A percentile compares a stretch with the other conserved stretches of the same genome.
Conservation (phyloP, 257 asterid species). For the Plantago ovata region DNA sequence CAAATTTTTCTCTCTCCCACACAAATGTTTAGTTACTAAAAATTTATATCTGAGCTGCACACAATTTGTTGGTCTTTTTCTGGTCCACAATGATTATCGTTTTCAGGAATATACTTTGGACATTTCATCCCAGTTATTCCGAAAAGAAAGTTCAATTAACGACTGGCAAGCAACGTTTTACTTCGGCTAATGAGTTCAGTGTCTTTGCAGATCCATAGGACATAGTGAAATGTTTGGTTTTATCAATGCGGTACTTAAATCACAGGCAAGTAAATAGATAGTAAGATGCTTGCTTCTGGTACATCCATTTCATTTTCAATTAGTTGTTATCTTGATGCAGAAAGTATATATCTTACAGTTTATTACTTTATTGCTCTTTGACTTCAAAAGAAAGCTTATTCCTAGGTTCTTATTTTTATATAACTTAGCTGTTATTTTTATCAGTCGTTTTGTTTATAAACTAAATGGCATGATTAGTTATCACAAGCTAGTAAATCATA, state of each 20-base stretch:
- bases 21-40: too few relatives aligned
- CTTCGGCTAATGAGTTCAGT: too few relatives aligned
- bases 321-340: background rate
- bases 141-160: too few relatives aligned
- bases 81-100: too few relatives aligned
- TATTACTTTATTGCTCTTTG: background rate
- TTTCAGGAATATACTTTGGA: too few relatives aligned
- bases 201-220: too few relatives aligned
- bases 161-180: too few relatives aligned
- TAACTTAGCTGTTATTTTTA: background rate
- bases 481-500: background rate
- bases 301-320: background rate
- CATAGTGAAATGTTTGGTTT: too few relatives aligned
- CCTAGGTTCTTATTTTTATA: background rate
- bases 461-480: background rate
- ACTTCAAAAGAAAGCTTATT: background rate
- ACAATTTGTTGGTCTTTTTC: too few relatives aligned
- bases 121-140: too few relatives aligned
- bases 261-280: background rate
- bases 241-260: background rate
- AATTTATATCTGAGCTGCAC: too few relatives aligned
- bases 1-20: too few relatives aligned
- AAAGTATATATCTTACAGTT: background rate
- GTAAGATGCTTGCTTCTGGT: background rate
- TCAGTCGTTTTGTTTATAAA: background rate